phyloP scores from a whole-genome alignment of 2,329 filamentous ascomycete genomes.

The Exophiala phaeomuriformis region DNA sequence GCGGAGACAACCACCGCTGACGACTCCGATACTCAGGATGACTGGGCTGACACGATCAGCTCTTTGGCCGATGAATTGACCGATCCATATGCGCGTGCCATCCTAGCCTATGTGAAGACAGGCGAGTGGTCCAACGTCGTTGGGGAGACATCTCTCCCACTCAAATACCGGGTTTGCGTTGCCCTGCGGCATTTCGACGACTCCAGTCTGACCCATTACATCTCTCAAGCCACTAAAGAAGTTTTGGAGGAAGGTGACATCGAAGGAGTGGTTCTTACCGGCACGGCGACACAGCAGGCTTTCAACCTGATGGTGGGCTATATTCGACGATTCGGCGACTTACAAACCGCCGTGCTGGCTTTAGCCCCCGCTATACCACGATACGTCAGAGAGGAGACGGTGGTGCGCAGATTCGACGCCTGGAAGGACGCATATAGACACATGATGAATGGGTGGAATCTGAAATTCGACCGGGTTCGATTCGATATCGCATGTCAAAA shows the following conservation, averaged over 20 bases:
- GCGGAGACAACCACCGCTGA: conserved; percentile 4
- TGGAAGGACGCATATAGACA: conserved; percentile 57
- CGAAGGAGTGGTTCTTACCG: conserved; percentile 56
- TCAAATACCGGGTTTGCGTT: conserved; percentile 55
- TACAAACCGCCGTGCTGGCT: conserved; percentile 56
- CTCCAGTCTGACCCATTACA: conserved; percentile 44
- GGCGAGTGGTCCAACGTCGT: conserved; percentile 55
- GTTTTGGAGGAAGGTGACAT: conserved; percentile 50
- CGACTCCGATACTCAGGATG: conserved; percentile 41
- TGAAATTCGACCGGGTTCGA: conserved; percentile 52
- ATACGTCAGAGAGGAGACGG: conserved; percentile 49
- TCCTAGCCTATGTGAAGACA: conserved; percentile 53
- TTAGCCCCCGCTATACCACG: conserved; percentile 47
- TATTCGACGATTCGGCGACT: conserved; percentile 52
- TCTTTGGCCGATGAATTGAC: conserved; percentile 57
- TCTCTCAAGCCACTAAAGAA: conserved; percentile 47
- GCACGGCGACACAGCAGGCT: conserved; percentile 47
- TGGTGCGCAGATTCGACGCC: conserved; percentile 48
- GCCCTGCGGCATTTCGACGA: conserved; percentile 49
- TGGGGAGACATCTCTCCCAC: conserved; percentile 50
- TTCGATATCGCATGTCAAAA: conserved; percentile 54
- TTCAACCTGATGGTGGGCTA: conserved; percentile 56
- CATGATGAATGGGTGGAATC: conserved; percentile 55
- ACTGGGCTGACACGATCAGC: conserved; percentile 54
- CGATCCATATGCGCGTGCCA: conserved; percentile 55